Conservation (phyloP, 805 yeast species). For the Osmozyma mogii region DNA sequence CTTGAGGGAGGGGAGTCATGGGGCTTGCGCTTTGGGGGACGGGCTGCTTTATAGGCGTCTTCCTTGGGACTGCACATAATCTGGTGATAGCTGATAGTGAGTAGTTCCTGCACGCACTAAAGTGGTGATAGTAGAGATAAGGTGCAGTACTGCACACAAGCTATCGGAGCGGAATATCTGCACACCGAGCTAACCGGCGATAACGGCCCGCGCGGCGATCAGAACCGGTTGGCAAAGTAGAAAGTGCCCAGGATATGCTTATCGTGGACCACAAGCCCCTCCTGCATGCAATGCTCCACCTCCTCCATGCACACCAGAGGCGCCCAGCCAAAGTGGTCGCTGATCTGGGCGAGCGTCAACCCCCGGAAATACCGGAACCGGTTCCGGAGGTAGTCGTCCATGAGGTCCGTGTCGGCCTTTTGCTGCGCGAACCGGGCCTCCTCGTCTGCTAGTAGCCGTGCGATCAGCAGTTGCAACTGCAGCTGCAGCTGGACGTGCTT, state of each 20-base stretch:
- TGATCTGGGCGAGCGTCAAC: conserved; percentile 33
- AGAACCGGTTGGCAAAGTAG: conserved; percentile 44
- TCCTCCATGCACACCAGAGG: conserved; percentile 59
- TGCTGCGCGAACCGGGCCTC: conserved; percentile 18
- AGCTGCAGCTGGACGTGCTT: conserved; percentile 19
- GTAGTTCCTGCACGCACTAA: no score
- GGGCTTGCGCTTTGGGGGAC: no score
- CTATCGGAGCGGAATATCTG: no score
- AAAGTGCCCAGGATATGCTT: conserved; percentile 59
- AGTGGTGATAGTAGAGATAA: no score
- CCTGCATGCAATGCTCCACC: conserved; percentile 47
- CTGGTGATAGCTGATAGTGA: no score
- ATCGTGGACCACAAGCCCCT: conserved; percentile 57
- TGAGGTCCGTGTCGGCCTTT: conserved; percentile 17
- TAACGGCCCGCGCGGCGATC: conserved; percentile 1
- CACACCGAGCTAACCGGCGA: conserved; percentile 4
- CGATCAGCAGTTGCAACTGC: conserved; percentile 16
- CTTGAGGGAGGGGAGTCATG: conserved; percentile 55
- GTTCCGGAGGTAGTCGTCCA: conserved; percentile 8
- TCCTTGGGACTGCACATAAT: no score
- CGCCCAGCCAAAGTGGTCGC: conserved; percentile 54
- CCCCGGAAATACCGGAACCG: conserved; percentile 23
- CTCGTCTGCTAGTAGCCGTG: conserved; percentile 16
- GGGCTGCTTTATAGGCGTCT: no score
- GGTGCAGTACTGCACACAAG: no score